phyloP scores from a whole-genome alignment of 2,329 filamentous ascomycete genomes.

The Aureobasidium namibiae region DNA sequence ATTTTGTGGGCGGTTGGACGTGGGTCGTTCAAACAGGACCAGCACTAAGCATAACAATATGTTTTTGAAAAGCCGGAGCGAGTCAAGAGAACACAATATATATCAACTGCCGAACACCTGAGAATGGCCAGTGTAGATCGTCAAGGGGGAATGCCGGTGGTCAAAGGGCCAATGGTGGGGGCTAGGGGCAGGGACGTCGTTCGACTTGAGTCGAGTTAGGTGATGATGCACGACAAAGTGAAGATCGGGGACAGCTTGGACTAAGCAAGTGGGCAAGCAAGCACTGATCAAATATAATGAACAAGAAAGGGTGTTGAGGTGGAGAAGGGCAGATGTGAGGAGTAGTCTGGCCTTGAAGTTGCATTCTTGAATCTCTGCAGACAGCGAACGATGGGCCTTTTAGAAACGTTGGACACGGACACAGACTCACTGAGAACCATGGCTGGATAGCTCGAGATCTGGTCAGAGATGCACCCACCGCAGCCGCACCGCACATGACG shows the following conservation, averaged over 20 bases:
- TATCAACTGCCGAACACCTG: constrained; percentile 2
- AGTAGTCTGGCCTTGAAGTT: constrained; percentile 4
- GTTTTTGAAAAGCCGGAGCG: not conserved
- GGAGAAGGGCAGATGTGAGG: not conserved
- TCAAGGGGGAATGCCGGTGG: constrained; percentile 1
- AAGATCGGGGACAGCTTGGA: constrained; percentile 3
- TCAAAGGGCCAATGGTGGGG: constrained; percentile 3
- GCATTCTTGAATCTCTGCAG: constrained; percentile 6
- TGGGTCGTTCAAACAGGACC: not conserved
- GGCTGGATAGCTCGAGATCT: constrained; percentile 9
- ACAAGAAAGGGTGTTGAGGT: not conserved
- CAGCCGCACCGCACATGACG: constrained; percentile 12
- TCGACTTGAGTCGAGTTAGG: constrained; percentile 7
- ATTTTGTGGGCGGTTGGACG: not conserved
- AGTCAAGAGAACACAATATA: constrained; percentile 1
- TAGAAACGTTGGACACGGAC: constrained; percentile 12
- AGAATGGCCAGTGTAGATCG: constrained; percentile 8
- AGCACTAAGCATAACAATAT: not conserved
- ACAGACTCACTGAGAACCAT: constrained; percentile 6
- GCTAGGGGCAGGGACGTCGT: not conserved
- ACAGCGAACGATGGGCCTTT: constrained; percentile 10
- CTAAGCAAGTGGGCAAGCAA: not conserved
- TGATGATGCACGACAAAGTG: constrained; percentile 3
- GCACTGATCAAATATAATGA: not conserved
- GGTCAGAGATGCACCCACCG: constrained; percentile 11